Evolutionary conservation across 306 rosid genomes (phyloP), one percentile per base, ranked within the genome.

Genomic region (Fagus sylvatica): DNA sequence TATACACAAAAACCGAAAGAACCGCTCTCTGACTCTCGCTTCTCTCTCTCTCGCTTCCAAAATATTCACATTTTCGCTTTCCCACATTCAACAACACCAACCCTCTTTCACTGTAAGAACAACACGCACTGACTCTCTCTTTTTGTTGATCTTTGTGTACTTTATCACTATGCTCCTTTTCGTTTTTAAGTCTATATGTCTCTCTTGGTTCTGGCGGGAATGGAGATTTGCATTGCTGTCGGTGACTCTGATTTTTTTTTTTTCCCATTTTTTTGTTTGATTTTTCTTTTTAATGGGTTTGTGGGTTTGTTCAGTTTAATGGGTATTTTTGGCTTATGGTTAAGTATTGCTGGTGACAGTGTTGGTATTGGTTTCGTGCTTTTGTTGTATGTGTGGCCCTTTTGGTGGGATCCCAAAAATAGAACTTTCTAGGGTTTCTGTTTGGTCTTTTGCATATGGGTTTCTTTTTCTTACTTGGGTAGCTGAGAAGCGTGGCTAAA

Each of bases 181-280:
- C 28, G 28, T 22, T 22, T 22, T 22, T 22, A 7, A 39, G 48
- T 65, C 49, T 16, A 7, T n/a, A 19, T 13, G 71, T 39, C 7
- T 32, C 48, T 7, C 13, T 51, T 16, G 59, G 40, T 71, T 71
- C 60, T 46, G 75, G 75, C 75, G 75, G 75, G 75, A 71, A 71
- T 53, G 75, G 22, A 71, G 75, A 46, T 51, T 33, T 71, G 42
- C 42, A 17, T 16, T 48, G 28, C 42, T 69, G 17, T 40, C 73
- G 55, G 55, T 69, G 37, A 4, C 3, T 40, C 42, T 7, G 16
- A 69, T 41, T 22, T 22, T 22, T 22, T 22, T 16, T 30, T 15
- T 71, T 71, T 71, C 12, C 59, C 41, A 0, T 1, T 30, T 43
- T 7, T 34, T 43, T 22, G 41, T 71, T 71, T 34, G 55, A 48